These are phyloP conservation scores for Eurotiales sp. DNA, from an alignment of 2,329 filamentous ascomycete species.

Conservation along the genomic window DNA sequence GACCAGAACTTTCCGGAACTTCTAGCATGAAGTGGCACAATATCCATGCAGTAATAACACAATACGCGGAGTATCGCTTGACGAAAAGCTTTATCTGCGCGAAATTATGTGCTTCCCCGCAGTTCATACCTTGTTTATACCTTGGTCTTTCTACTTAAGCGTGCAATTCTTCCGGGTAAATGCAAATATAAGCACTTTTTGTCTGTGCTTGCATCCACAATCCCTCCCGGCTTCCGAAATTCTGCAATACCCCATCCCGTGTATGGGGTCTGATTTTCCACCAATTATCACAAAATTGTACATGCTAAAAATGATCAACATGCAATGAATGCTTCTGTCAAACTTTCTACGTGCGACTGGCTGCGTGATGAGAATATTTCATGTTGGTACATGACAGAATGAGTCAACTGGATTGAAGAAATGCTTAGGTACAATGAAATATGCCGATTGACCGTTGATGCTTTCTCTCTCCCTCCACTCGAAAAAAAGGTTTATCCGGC, in stretches of 20 bases:
- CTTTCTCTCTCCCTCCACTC: too few species aligned
- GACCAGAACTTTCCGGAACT: too few species aligned
- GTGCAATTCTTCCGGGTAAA: neutral
- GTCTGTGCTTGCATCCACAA: neutral
- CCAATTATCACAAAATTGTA: neutral
- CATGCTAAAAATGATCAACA: neutral
- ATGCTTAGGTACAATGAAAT: neutral
- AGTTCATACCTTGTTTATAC: neutral
- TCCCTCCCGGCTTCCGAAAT: neutral
- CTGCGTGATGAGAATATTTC: neutral
- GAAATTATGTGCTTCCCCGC: neutral
- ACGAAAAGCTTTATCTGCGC: neutral
- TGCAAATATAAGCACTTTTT: neutral
- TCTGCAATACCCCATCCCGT: neutral
- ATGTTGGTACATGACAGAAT: too few species aligned
- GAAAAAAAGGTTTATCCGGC: too few species aligned
- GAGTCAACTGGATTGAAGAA: neutral
- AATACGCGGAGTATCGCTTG: conserved; percentile 8
- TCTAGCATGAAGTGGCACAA: too few species aligned
- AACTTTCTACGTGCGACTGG: too few species aligned
- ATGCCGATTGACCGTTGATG: neutral
- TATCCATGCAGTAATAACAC: neutral
- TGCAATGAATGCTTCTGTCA: neutral
- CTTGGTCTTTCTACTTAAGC: neutral
- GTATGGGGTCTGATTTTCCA: neutral